phyloP scores from a whole-genome alignment of 768 basidiomycete genomes.

The Podaxis sp. region DNA sequence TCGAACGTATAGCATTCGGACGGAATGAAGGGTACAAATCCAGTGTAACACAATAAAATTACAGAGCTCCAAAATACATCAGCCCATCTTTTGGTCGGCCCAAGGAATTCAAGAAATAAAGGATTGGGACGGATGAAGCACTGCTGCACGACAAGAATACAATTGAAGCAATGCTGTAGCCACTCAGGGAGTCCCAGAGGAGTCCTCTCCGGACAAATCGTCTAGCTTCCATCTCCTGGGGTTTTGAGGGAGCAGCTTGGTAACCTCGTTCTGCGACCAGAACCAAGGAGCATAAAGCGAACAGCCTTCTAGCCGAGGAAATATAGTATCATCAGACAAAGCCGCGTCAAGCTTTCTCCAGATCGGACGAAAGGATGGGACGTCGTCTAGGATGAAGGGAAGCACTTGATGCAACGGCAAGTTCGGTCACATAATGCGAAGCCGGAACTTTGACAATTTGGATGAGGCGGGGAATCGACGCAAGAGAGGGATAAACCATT shows the following conservation, averaged over 20 bases:
- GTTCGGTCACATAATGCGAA: not conserved
- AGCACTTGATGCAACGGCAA: not conserved
- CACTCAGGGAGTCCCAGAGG: too few relatives aligned
- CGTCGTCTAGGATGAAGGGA: not conserved
- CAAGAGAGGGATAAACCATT: not conserved
- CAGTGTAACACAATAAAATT: too few relatives aligned
- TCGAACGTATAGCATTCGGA: too few relatives aligned
- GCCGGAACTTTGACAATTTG: not conserved
- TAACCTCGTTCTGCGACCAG: not conserved
- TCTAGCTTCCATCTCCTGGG: not conserved
- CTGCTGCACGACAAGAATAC: too few relatives aligned
- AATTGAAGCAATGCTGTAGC: too few relatives aligned
- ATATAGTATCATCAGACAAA: not conserved
- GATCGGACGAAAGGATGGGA: not conserved
- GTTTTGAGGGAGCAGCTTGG: not conserved
- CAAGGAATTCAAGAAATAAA: too few relatives aligned
- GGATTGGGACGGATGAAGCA: too few relatives aligned
- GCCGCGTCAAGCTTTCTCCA: not conserved
- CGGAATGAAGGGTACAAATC: too few relatives aligned
- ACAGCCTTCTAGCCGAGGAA: not conserved
- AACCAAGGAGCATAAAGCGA: not conserved
- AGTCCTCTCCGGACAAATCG: not conserved
- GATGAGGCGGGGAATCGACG: not conserved
- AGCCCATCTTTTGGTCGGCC: too few relatives aligned
- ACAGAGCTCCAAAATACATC: too few relatives aligned